Base-by-base conservation (phyloP, 2,329 filamentous ascomycete species). In the Aureobasidium uvarum region DNA sequence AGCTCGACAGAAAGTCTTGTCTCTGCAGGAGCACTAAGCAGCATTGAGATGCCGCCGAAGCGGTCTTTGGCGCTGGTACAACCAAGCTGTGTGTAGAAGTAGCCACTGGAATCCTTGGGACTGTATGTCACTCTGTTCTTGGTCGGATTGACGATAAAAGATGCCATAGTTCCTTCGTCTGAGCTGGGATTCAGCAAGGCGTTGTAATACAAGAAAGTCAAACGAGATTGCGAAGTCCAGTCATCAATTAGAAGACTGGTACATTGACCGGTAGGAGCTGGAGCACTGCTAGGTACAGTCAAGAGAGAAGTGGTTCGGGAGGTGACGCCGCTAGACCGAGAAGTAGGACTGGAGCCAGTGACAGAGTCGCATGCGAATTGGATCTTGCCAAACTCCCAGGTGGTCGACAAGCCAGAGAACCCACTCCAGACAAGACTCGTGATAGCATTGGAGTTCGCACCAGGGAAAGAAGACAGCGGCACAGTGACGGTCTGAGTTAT, bases 211-310 rank as follows among this genome's bases (percentile, higher is more conserved):
- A 51, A 11, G 23, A 51, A 51, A 6, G 25, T 31, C 48, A 51
- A 31, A 51, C 48, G 48, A 31, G 48, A 51, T 31, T 51, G 25
- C 5, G 48, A 51, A 31, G 48, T 51, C 48, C 48, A 51, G 48
- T 51, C 48, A 51, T 51, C 48, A 11, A 51, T 18, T 14, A 51
- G 25, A 51, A 51, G 48, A 33, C n/a, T 31, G 23, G 48, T 31
- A 51, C 48, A 51, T 51, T 51, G 48, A 31, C 25, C 48, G 4
- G 48, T 51, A n/a, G 48, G 48, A 16, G 25, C 25, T 31, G 48
- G 25, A 51, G 25, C 48, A 2, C 14, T 51, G 14, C 25, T 51
- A 11, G 25, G 13, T 18, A 31, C 10, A 13, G 48, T 51, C 48
- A 8, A 45, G 2, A 14, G 11, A 45, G 41, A 20, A 23, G 6